A percentile compares a stretch with the other conserved stretches of the same genome.
These are phyloP conservation scores for Pochonia chlamydosporia DNA, from an alignment of 2,329 filamentous ascomycete genomes.

Conservation along the genomic window DNA sequence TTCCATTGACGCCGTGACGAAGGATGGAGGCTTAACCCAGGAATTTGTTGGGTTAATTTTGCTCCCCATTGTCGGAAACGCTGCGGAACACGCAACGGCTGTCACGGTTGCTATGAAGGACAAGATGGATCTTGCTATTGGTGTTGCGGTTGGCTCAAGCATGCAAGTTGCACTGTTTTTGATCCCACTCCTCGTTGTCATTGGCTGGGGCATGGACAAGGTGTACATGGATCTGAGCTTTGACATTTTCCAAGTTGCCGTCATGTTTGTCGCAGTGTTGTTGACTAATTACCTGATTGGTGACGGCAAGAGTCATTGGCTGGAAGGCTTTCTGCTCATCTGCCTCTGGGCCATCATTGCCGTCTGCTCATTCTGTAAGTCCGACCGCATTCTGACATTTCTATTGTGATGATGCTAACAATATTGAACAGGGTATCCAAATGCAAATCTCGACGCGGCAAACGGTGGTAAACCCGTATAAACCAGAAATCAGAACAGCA, in stretches of 20 bases:
- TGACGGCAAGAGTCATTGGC: slow-evolving; percentile 77
- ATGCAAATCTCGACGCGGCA: slow-evolving; percentile 5
- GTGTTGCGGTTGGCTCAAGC: slow-evolving; percentile 71
- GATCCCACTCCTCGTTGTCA: slow-evolving; percentile 68
- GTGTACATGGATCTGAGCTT: slow-evolving; percentile 78
- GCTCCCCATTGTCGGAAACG: slow-evolving; percentile 77
- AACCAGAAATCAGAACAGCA: not conserved
- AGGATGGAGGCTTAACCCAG: slow-evolving; percentile 54
- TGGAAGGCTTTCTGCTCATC: slow-evolving; percentile 71
- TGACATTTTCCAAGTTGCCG: slow-evolving; percentile 82
- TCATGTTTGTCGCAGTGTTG: slow-evolving; percentile 76
- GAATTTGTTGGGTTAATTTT: slow-evolving; percentile 78
- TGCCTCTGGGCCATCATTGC: slow-evolving; percentile 78
- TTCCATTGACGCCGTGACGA: slow-evolving; percentile 63
- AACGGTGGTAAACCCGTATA: slow-evolving; percentile 1
- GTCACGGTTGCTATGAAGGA: slow-evolving; percentile 77
- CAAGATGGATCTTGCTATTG: slow-evolving; percentile 80
- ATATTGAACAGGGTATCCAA: slow-evolving; percentile 8
- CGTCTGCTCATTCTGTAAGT: slow-evolving; percentile 57
- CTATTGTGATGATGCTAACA: not conserved
- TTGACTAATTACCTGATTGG: slow-evolving; percentile 82
- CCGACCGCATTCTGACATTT: not conserved
- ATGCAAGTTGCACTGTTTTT: slow-evolving; percentile 79
- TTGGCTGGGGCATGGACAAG: slow-evolving; percentile 69
- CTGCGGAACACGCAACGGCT: slow-evolving; percentile 75